Evolutionary conservation across 2,329 filamentous ascomycete species (phyloP).

Genomic region (Aspergillus hiratsukae): DNA sequence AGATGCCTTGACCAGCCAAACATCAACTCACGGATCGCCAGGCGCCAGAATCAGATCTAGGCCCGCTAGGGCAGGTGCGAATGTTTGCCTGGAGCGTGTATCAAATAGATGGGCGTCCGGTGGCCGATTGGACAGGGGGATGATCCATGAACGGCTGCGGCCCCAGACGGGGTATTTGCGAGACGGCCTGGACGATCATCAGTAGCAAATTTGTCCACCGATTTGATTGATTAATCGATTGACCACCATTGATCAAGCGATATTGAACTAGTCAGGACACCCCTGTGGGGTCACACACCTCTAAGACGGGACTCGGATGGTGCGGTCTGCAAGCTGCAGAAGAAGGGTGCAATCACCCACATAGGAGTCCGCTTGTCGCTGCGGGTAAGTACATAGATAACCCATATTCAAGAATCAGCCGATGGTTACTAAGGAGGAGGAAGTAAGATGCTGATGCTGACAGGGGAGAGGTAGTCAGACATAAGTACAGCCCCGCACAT

Average conservation of each 20-base stretch:
- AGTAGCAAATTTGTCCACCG: neutral
- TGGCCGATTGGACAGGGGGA: neutral
- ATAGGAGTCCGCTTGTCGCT: neutral
- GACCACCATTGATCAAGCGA: neutral
- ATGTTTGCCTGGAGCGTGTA: neutral
- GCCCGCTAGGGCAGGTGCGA: neutral
- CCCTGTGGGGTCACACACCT: constrained; percentile 4
- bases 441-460: neutral
- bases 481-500: neutral
- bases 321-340: neutral
- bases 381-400: neutral
- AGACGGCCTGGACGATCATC: neutral
- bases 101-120: neutral
- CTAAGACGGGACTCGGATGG: neutral
- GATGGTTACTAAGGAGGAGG: neutral
- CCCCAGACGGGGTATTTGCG: neutral
- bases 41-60: neutral
- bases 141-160: neutral
- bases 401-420: neutral
- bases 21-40: neutral
- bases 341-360: neutral
- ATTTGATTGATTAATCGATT: neutral
- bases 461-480: neutral
- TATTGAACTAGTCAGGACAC: constrained; percentile 1
- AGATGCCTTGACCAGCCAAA: neutral